phyloP scores from a whole-genome alignment of 768 basidiomycete genomes.

The Tulasnella sp. region DNA sequence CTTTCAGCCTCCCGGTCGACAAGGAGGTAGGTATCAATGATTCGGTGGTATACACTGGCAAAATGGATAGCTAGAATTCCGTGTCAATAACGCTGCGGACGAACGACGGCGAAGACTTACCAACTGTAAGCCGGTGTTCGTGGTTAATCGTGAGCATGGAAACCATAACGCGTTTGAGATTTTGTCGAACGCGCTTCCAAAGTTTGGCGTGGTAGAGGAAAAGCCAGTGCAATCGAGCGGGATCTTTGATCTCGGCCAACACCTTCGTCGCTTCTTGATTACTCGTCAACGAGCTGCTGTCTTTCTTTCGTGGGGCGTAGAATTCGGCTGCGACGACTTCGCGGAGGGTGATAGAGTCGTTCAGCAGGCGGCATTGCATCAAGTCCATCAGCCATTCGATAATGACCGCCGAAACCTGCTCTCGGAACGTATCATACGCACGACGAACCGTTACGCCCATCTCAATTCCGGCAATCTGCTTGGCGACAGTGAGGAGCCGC shows the following conservation, averaged over 20 bases:
- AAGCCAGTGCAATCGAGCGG: slow-evolving; percentile 58
- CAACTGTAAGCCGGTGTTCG: slow-evolving; percentile 62
- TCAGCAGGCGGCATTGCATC: slow-evolving; percentile 48
- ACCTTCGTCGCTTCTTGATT: slow-evolving; percentile 27
- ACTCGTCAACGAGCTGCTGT: slow-evolving; percentile 35
- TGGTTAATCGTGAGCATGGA: slow-evolving; percentile 58
- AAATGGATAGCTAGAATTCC: slow-evolving; percentile 56
- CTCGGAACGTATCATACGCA: slow-evolving; percentile 78
- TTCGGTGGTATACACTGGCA: slow-evolving; percentile 67
- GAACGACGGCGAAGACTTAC: slow-evolving; percentile 34
- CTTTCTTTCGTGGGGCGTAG: slow-evolving; percentile 46
- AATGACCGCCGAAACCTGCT: slow-evolving; percentile 70
- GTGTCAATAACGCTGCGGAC: background rate
- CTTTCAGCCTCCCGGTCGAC: slow-evolving; percentile 91
- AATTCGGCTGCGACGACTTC: slow-evolving; percentile 64
- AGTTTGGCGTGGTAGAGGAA: slow-evolving; percentile 71
- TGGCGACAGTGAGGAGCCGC: slow-evolving; percentile 62
- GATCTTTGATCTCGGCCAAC: slow-evolving; percentile 33
- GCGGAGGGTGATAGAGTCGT: slow-evolving; percentile 50
- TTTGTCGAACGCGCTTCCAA: slow-evolving; percentile 74
- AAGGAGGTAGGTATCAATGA: slow-evolving; percentile 84
- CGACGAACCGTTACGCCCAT: slow-evolving; percentile 81
- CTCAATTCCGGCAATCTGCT: slow-evolving; percentile 74
- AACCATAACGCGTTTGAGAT: slow-evolving; percentile 72
- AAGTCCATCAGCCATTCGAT: slow-evolving; percentile 80